Base-by-base conservation (phyloP, 192 early-diverging fungal species). In the Podila epigama region DNA sequence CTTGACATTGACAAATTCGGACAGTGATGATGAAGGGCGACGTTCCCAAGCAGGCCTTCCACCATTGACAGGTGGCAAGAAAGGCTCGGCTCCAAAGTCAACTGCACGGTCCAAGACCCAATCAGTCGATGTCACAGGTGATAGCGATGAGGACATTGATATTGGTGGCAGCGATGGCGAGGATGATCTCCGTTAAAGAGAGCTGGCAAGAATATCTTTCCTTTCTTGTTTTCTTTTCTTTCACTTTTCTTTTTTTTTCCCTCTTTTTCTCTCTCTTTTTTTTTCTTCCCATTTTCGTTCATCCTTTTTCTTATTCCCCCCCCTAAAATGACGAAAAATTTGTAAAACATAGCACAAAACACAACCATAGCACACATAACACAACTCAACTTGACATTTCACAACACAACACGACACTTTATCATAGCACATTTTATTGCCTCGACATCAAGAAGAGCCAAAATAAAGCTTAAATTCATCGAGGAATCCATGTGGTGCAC, bases 151-250 rank as follows among this genome's bases (percentile, higher is more conserved):
- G 58, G 85, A 86, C 40, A 82, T 86, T 69, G 82, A 84, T 39
- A 84, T 86, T 63, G 85, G 85, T 66, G 85, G 85, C 31, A 82
- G 80, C 55, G 85, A 86, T 70, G 69, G 79, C 31, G 85, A 86
- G 34, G 85, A 86, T 58, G 85, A 86, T 53, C 70, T 86, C 65
- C 82, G 85, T 31, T 86, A 78, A 80, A 44, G 13, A 20, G 4
- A 25, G n/a, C 29, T 55, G 35, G 22, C 25, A n/a, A n/a, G n/a
- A 25, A 51, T 13, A n/a, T 39, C 27, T 13, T 18, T 41, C 58
- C n/a, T 51, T 50, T n/a, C 12, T 42, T 61, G 32, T 20, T 18
- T 39, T 48, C 11, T 40, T 50, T 32, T 16, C 63, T 58, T 35
- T 34, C 48, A 34, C 35, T 16, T 41, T 36, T 39, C 48, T 63